These are phyloP conservation scores for Talaromyces islandicus DNA, from an alignment of 2,329 filamentous ascomycete species.

Conservation along the genomic window DNA sequence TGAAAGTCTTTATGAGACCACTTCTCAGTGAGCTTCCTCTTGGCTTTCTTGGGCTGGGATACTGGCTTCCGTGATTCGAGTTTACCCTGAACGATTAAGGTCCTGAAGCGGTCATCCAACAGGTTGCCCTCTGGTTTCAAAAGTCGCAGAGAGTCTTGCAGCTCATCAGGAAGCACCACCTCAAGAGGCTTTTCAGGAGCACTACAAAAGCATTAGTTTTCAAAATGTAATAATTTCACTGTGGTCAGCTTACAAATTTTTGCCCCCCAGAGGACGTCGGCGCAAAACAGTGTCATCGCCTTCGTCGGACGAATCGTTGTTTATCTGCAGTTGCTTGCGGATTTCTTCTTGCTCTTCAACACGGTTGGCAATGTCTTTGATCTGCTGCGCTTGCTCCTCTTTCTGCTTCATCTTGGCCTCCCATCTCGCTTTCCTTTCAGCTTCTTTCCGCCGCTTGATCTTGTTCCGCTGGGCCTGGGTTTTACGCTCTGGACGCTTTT, in stretches of 20 bases:
- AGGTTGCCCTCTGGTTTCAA: slow-evolving; percentile 95
- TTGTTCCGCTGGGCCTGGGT: slow-evolving; percentile 82
- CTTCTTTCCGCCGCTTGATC: slow-evolving; percentile 80
- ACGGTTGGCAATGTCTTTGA: slow-evolving; percentile 61
- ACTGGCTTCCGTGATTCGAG: slow-evolving; percentile 76
- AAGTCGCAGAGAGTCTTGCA: slow-evolving; percentile 72
- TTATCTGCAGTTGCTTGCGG: slow-evolving; percentile 26
- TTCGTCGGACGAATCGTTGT: slow-evolving; percentile 40
- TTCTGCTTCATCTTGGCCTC: slow-evolving; percentile 68
- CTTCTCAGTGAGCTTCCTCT: slow-evolving; percentile 81
- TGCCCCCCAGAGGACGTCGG: slow-evolving; percentile 61
- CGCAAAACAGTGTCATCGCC: slow-evolving; percentile 61
- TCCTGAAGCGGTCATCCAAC: slow-evolving; percentile 85
- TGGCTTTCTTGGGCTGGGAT: slow-evolving; percentile 75
- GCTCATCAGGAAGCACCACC: slow-evolving; percentile 73
- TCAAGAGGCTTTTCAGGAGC: slow-evolving; percentile 71
- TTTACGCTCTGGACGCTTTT: slow-evolving; percentile 77
- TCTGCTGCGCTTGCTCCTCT: slow-evolving; percentile 63
- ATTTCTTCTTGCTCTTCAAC: slow-evolving; percentile 47
- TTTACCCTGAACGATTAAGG: slow-evolving; percentile 79
- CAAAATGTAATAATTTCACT: not conserved
- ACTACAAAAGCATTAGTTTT: slow-evolving; percentile 22
- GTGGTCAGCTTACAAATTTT: slow-evolving; percentile 38
- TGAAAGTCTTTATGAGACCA: slow-evolving; percentile 96
- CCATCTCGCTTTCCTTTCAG: slow-evolving; percentile 69